Percentiles rank a stretch among this genome's conserved stretches.
Evolutionary conservation across 1,284 basidiomycete species (phyloP).

Genomic region (Ustilago shanxiensis): DNA sequence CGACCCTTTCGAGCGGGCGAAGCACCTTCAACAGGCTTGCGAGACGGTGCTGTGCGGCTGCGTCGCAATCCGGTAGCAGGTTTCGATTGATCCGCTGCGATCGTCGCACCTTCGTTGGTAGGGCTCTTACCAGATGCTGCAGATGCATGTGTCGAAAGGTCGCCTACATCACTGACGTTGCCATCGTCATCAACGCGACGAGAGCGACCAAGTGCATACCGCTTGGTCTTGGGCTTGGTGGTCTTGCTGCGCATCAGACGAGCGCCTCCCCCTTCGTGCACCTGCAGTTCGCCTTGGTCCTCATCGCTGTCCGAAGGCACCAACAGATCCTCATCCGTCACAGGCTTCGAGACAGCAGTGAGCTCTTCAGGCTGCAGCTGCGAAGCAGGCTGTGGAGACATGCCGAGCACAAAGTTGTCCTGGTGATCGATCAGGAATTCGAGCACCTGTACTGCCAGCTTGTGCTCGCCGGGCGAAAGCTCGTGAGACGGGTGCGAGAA

Average conservation of each 20-base stretch:
- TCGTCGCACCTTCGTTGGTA: slow-evolving; percentile 4
- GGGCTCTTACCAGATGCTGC: slow-evolving; percentile 30
- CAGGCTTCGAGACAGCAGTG: slow-evolving; percentile 57
- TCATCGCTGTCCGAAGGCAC: slow-evolving; percentile 68
- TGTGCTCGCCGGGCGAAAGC: slow-evolving; percentile 76
- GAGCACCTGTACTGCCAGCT: slow-evolving; percentile 87
- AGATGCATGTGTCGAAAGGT: slow-evolving; percentile 24
- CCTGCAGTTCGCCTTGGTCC: slow-evolving; percentile 64
- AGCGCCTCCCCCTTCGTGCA: slow-evolving; percentile 67
- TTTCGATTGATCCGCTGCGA: slow-evolving; percentile 9
- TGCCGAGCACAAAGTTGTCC: slow-evolving; percentile 67
- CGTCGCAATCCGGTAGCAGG: slow-evolving; percentile 41
- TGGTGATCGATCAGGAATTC: slow-evolving; percentile 86
- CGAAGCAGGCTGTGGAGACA: slow-evolving; percentile 59
- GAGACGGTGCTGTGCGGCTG: slow-evolving; percentile 48
- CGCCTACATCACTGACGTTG: slow-evolving; percentile 28
- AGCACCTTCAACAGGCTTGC: slow-evolving; percentile 38
- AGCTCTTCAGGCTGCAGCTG: slow-evolving; percentile 58
- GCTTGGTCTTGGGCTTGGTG: slow-evolving; percentile 38
- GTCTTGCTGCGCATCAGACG: slow-evolving; percentile 52
- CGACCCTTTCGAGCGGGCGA: slow-evolving; percentile 36
- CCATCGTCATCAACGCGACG: slow-evolving; percentile 23
- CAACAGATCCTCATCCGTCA: slow-evolving; percentile 40
- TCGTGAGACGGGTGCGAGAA: slow-evolving; percentile 85
- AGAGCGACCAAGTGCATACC: slow-evolving; percentile 21